Evolutionary conservation across 1,284 basidiomycete genomes (phyloP).

Genomic region (Boletellus deceptivus): DNA sequence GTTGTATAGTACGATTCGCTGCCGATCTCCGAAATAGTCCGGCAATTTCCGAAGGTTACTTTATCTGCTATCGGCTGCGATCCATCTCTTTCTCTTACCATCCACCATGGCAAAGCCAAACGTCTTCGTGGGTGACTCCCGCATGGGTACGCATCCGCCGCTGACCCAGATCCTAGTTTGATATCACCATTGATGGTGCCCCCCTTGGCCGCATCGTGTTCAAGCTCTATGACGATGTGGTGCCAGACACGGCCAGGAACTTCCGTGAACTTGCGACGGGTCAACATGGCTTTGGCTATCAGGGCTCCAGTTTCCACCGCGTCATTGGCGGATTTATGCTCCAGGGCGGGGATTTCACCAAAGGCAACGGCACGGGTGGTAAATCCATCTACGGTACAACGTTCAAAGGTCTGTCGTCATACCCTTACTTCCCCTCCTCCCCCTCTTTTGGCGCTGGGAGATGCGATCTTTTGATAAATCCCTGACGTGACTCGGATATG

Average conservation of each 20-base stretch:
- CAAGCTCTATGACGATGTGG: slow-evolving; percentile 73
- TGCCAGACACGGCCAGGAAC: slow-evolving; percentile 80
- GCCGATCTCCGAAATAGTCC: slow-evolving; percentile 2
- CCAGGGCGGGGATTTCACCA: slow-evolving; percentile 75
- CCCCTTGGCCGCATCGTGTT: slow-evolving; percentile 76
- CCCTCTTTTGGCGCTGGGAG: no score
- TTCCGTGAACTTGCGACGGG: slow-evolving; percentile 90
- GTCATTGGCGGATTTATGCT: slow-evolving; percentile 67
- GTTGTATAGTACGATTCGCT: not conserved
- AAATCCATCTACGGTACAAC: slow-evolving; percentile 91
- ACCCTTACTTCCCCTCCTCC: not conserved
- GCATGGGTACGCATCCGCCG: not conserved
- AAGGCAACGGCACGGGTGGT: slow-evolving; percentile 83
- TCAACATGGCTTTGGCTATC: slow-evolving; percentile 64
- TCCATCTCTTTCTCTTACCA: slow-evolving; percentile 5
- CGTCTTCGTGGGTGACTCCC: slow-evolving; percentile 39
- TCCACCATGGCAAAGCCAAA: slow-evolving; percentile 42
- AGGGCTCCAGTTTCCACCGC: slow-evolving; percentile 76
- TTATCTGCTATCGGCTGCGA: not conserved
- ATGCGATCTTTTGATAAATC: no score
- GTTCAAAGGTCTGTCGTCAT: slow-evolving; percentile 48
- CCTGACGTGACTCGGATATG: not conserved
- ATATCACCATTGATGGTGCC: slow-evolving; percentile 63
- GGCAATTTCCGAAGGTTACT: slow-evolving; percentile 3
- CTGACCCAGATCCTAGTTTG: slow-evolving; percentile 53